Conservation (phyloP, 306 rosid genomes). For the Fragaria vesca region DNA sequence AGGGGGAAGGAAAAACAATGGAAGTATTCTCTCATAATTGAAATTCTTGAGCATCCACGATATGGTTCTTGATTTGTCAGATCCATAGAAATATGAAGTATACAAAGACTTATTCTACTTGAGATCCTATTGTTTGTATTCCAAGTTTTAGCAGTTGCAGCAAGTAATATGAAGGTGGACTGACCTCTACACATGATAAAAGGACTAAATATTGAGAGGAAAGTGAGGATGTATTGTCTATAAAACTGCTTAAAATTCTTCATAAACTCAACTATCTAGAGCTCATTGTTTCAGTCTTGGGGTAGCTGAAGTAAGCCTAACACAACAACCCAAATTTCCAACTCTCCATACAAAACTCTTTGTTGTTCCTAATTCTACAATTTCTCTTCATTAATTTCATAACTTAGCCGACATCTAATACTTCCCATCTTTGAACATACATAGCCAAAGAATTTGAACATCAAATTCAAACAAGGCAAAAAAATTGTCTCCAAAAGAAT, state of each 20-base stretch:
- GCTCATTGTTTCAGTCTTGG: background rate
- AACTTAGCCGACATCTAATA: background rate
- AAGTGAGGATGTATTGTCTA: background rate
- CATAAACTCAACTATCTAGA: background rate
- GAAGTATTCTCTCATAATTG: too few relatives aligned
- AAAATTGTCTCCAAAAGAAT: background rate
- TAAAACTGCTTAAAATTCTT: background rate
- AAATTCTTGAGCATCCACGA: too few relatives aligned
- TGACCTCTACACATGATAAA: background rate
- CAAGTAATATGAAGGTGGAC: background rate
- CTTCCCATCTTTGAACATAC: background rate
- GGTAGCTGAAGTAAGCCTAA: background rate
- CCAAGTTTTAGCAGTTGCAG: background rate
- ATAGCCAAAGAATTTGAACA: background rate
- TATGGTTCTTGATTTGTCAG: background rate
- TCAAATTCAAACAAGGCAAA: background rate
- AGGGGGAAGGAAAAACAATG: background rate
- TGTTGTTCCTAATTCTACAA: background rate
- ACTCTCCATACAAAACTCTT: background rate
- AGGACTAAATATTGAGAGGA: background rate
- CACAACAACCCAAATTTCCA: background rate
- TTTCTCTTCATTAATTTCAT: background rate
- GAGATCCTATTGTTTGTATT: background rate
- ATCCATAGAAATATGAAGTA: background rate
- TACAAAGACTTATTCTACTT: background rate